Base-by-base conservation (phyloP, 2,329 filamentous ascomycete genomes). In the Microdochium trichocladiopsis region DNA sequence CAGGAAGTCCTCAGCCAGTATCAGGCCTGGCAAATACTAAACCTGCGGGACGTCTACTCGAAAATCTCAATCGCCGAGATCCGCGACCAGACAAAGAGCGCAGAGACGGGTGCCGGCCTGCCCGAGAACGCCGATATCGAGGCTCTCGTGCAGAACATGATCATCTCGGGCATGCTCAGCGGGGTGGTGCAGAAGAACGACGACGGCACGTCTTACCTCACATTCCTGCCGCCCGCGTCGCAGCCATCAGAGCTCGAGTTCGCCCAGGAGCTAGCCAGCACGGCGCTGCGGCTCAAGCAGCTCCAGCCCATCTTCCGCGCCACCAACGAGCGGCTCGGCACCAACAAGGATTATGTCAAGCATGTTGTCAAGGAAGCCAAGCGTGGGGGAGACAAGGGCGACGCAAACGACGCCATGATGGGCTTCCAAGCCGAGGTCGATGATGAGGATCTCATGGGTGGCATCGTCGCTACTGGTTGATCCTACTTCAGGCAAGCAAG, bases 11-110 rank as follows among this genome's bases (percentile, higher is more conserved):
- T 87, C 37, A 72, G 79, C 21, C 83, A 87, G 10, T 89, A 92
- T 63, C 83, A 88, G 59, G 83, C 84, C 60, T 90, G 87, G 72
- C 84, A 88, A 54, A 82, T 97, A 53, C 74, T 86, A 31, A 83
- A 83, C 54, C 75, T 97, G 24, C 83, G 85, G 47, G 79, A 81
- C 50, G 84, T 89, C 3, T 96, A 93, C 64, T 72, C 71, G 51
- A 79, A 80, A 56, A 71, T 85, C 31, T 76, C 78, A 16, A 72
- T 86, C 28, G 60, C 74, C 18, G 75, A 82, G 59, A 66, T 86
- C 21, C 73, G 76, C 43, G 59, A 66, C 23, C 66, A 69, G 43
- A 84, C 82, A 0, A 70, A 72, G 50, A 81, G 74, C 57, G 82
- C 77, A 33, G 74, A 77, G 61, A 83, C 78, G 1, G 79, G 76